Conservation (phyloP, 441 rosid genomes). For the Corymbia calophylla region DNA sequence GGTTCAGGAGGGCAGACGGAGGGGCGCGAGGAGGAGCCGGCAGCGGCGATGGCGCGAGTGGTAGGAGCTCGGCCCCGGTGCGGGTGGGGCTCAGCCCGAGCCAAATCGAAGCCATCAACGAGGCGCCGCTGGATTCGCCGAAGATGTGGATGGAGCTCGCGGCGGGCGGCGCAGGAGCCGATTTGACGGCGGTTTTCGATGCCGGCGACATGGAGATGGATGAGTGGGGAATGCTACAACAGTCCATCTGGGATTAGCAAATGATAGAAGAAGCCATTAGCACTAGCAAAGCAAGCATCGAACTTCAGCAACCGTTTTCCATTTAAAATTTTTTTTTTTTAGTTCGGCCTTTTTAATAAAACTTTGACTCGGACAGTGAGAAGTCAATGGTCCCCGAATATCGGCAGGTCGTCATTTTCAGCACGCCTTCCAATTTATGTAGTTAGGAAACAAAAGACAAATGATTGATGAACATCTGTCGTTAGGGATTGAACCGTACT, state of each 20-base stretch:
- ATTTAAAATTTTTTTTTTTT: background rate
- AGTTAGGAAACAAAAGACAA: background rate
- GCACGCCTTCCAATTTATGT: background rate
- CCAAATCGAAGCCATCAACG: conserved; percentile 78
- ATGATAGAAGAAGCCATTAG: background rate
- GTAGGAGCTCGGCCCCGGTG: background rate
- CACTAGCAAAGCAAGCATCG: background rate
- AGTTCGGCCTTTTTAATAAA: background rate
- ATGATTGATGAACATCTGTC: background rate
- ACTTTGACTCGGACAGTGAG: background rate
- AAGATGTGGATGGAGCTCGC: conserved; percentile 49
- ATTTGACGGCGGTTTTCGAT: background rate
- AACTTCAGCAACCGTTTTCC: background rate
- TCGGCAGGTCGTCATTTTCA: background rate
- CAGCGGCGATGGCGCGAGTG: background rate
- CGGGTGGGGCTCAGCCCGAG: conserved; percentile 46
- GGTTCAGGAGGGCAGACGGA: conserved; percentile 2
- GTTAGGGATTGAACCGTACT: background rate
- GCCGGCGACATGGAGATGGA: background rate
- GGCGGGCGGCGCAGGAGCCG: conserved; percentile 1
- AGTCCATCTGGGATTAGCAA: background rate
- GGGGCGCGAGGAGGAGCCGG: background rate
- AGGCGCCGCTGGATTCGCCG: conserved; percentile 77
- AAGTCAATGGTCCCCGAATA: background rate
- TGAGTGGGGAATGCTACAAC: background rate